These are phyloP conservation scores for Lathyrus oleraceus DNA, from an alignment of 306 rosid species.

Conservation along the genomic window DNA sequence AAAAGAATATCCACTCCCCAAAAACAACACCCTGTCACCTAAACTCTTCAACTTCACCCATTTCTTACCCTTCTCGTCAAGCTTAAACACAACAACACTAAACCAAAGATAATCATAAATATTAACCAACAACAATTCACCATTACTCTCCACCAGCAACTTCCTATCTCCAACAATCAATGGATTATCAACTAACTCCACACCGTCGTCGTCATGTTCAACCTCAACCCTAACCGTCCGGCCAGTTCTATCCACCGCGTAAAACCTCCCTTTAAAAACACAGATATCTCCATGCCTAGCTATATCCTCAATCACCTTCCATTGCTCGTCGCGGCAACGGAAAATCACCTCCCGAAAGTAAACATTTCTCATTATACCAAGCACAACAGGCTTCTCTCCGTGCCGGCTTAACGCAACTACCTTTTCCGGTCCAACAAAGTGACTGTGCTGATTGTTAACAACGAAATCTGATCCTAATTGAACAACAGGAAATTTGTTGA, in stretches of 20 bases:
- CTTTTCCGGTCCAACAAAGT: no score
- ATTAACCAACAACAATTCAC: conserved; percentile 63
- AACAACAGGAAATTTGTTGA: no score
- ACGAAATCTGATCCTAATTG: no score
- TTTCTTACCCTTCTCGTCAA: conserved; percentile 32
- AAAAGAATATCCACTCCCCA: background rate
- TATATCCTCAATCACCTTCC: no score
- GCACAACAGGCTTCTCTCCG: no score
- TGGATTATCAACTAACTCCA: conserved; percentile 45
- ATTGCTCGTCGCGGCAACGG: no score
- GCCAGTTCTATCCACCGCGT: conserved; percentile 63
- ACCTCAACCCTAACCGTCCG: conserved; percentile 55
- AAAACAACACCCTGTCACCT: background rate
- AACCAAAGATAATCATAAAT: conserved; percentile 15
- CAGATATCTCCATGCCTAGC: conserved; percentile 55
- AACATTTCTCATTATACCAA: no score
- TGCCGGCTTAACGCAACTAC: no score
- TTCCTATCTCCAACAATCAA: conserved; percentile 80
- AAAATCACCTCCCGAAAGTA: no score
- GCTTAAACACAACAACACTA: conserved; percentile 35
- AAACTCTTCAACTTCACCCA: background rate
- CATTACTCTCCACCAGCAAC: conserved; percentile 60
- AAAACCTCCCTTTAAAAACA: conserved; percentile 44
- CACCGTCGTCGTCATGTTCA: conserved; percentile 18
- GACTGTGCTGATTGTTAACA: no score